These are phyloP conservation scores for Aureobasidium subglaciale DNA, from an alignment of 2,329 filamentous ascomycete species.

Conservation along the genomic window DNA sequence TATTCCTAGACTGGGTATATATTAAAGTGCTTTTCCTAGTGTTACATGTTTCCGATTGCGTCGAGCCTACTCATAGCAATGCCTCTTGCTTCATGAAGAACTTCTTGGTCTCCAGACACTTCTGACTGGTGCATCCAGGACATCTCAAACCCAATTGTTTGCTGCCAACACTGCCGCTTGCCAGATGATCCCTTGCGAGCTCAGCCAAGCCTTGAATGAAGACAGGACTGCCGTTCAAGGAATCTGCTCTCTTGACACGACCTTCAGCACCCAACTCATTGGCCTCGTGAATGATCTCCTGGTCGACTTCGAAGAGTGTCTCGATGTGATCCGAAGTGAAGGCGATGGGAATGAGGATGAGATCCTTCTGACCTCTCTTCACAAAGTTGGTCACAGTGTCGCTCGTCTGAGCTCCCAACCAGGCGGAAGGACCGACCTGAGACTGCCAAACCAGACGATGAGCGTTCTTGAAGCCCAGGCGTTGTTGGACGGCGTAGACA, in stretches of 20 bases:
- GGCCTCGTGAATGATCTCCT: conserved; percentile 88
- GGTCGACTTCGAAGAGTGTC: conserved; percentile 87
- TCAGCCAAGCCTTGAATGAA: conserved; percentile 89
- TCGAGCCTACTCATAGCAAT: conserved; percentile 10
- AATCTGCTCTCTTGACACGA: conserved; percentile 76
- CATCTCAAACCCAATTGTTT: conserved; percentile 84
- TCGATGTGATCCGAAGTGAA: conserved; percentile 99
- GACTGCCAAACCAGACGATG: conserved; percentile 97
- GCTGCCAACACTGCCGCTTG: conserved; percentile 64
- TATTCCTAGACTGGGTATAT: neutral
- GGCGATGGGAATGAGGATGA: conserved; percentile 87
- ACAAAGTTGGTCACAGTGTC: conserved; percentile 84
- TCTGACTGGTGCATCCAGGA: conserved; percentile 85
- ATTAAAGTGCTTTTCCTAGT: neutral
- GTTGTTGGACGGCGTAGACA: conserved; percentile 92
- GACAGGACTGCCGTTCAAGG: conserved; percentile 79
- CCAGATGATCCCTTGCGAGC: conserved; percentile 73
- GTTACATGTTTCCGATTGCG: neutral
- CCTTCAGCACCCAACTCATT: conserved; percentile 60
- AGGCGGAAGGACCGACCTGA: conserved; percentile 89
- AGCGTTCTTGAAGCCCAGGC: conserved; percentile 77
- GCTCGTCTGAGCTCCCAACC: conserved; percentile 90
- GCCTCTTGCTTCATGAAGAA: conserved; percentile 45
- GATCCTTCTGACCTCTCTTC: conserved; percentile 81
- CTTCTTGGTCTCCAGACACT: conserved; percentile 69